These are phyloP conservation scores for Colletotrichum spaethianum DNA, from an alignment of 2,329 filamentous ascomycete species.

Conservation along the genomic window DNA sequence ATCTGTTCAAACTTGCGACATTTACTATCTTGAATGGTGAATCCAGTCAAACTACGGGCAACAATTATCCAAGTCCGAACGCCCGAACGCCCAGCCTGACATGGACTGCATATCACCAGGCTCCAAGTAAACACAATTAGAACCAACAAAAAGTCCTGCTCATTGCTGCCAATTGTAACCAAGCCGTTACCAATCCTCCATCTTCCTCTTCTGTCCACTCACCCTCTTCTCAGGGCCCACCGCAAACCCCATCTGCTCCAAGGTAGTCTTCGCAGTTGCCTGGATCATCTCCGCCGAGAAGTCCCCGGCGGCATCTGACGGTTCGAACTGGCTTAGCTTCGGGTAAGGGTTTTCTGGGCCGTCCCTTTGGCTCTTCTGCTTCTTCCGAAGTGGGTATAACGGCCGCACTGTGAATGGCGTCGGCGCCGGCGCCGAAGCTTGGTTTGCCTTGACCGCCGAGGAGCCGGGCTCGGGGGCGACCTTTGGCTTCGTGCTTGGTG, in stretches of 20 bases:
- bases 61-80: too few relatives aligned
- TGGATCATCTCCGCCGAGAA: neutral
- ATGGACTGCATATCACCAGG: too few relatives aligned
- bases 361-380: neutral
- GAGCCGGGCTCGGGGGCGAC: too few relatives aligned
- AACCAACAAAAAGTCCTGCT: neutral
- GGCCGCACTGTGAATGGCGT: neutral
- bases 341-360: too few relatives aligned
- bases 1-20: too few relatives aligned
- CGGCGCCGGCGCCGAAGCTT: neutral
- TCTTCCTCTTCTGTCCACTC: neutral
- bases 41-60: too few relatives aligned
- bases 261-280: neutral
- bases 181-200: neutral
- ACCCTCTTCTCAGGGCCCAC: too few relatives aligned
- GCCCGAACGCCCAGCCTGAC: too few relatives aligned
- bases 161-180: too few relatives aligned
- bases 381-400: neutral
- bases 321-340: fast-evolving
- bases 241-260: neutral
- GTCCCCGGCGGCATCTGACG: fast-evolving
- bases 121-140: neutral
- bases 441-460: neutral
- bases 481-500: neutral
- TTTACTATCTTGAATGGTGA: too few relatives aligned